Evolutionary conservation across 495 filamentous ascomycete genomes (phyloP), one percentile per base, ranked within the genome.

Genomic region (Talaromyces wortmannii): DNA sequence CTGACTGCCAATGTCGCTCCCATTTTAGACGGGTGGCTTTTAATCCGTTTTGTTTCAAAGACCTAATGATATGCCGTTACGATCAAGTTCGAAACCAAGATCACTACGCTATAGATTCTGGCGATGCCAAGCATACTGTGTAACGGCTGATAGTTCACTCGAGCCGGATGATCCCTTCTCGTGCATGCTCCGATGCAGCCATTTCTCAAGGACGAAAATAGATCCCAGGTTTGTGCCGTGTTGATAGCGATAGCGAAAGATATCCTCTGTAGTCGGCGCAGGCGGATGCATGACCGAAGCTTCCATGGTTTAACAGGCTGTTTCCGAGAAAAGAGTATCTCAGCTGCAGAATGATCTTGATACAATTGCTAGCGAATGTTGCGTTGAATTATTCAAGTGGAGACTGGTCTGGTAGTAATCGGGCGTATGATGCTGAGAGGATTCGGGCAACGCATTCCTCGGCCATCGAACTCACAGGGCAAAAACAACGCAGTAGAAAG

Each of bases 151-250:
- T 5, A 82, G 60, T 59, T 84, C 81, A 51, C 66, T 74, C 11
- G 55, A 61, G 4, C 69, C 65, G 29, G 45, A 40, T 3, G 72
- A 50, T 18, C 58, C 54, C 0, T 63, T 50, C 7, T 63, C 65
- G 60, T 75, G 81, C 68, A 76, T 76, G 50, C 59, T 65, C 1
- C 57, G 57, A 31, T 59, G 64, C 3, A 83, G 67, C 79, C 78
- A 83, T 63, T 73, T 67, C 61, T 83, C 81, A 6, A 83, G 70
- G 15, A 82, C 67, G 63, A 80, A 85, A 51, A 80, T 69, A 18
- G 74, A 72, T 40, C 82, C 81, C 15, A 84, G 63, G 55, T 83
- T 84, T 4, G 70, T 68, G 15, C 80, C 81, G 62, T 83, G 75
- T 55, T 82, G 78, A 60, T 75, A 80, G 50, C 81, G 76, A 61